phyloP scores from a whole-genome alignment of 2,329 filamentous ascomycete species.

The Ambrosiella beaveri region DNA sequence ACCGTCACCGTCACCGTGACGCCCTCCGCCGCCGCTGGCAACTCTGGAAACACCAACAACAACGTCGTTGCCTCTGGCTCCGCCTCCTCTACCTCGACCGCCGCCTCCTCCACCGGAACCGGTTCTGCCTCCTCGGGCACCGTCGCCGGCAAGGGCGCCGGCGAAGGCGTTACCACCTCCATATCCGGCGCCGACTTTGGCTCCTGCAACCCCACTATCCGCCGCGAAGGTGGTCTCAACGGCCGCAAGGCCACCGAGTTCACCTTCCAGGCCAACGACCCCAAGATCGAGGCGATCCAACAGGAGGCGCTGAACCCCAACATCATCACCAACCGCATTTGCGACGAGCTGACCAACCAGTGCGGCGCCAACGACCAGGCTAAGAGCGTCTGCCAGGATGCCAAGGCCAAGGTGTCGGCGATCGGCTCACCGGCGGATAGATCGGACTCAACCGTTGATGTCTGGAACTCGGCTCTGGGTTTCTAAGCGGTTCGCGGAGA shows the following conservation, averaged over 20 bases:
- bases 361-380: constrained; percentile 46
- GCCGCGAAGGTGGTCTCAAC: constrained; percentile 40
- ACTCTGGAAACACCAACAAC: constrained; percentile 12
- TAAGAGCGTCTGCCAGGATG: constrained; percentile 32
- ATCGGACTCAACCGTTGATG: constrained; percentile 11
- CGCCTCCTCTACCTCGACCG: constrained; percentile 4
- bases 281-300: constrained; percentile 40
- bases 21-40: constrained; percentile 11
- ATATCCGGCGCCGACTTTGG: constrained; percentile 32
- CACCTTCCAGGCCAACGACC: constrained; percentile 51
- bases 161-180: constrained; percentile 15
- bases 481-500: constrained; percentile 1
- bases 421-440: constrained; percentile 13
- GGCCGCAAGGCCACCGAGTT: constrained; percentile 40
- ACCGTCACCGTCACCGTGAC: constrained; percentile 14
- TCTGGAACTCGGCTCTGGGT: constrained; percentile 13
- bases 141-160: constrained; percentile 18
- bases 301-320: constrained; percentile 52
- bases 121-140: constrained; percentile 13
- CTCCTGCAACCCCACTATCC: constrained; percentile 37
- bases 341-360: constrained; percentile 50
- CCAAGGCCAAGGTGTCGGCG: constrained; percentile 25
- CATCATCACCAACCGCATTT: constrained; percentile 58
- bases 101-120: constrained; percentile 11
- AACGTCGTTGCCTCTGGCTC: neutral